A percentile compares a stretch with the other conserved stretches of the same genome.
Evolutionary conservation across 2,329 filamentous ascomycete genomes (phyloP).

Genomic region (Trichoderma sp.): DNA sequence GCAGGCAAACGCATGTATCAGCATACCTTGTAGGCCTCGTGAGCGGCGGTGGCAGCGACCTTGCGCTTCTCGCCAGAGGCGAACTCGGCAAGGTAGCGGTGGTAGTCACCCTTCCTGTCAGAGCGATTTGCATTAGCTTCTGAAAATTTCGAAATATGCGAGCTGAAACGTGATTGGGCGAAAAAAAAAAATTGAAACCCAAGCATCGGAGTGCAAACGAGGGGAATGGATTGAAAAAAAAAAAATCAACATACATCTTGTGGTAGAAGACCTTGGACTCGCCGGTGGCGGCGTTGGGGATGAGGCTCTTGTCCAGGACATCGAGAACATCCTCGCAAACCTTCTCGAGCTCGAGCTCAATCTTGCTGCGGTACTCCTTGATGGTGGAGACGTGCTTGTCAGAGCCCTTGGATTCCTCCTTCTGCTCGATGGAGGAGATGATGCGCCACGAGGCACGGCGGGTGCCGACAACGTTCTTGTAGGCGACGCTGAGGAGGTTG

Average conservation of each 20-base stretch:
- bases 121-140: conserved; percentile 19
- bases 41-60: conserved; percentile 78
- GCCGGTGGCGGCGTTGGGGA: conserved; percentile 92
- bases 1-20: background rate
- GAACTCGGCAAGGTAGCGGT: conserved; percentile 93
- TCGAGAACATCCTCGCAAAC: conserved; percentile 98
- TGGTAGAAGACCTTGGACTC: conserved; percentile 99
- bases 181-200: background rate
- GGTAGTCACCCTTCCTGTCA: conserved; percentile 91
- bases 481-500: conserved; percentile 96
- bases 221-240: background rate
- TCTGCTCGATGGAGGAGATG: conserved; percentile 99
- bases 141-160: conserved; percentile 6
- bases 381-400: conserved; percentile 93
- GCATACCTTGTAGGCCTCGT: conserved; percentile 93
- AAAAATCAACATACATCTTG: conserved; percentile 78
- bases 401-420: conserved; percentile 98
- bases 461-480: conserved; percentile 99
- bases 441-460: conserved; percentile 99
- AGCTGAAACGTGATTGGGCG: conserved; percentile 7
- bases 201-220: background rate
- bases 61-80: conserved; percentile 90
- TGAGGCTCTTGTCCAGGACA: conserved; percentile 87
- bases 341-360: conserved; percentile 94
- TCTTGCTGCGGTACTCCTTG: conserved; percentile 97